Conservation (phyloP, 768 basidiomycete genomes). For the Mycena crocata region DNA sequence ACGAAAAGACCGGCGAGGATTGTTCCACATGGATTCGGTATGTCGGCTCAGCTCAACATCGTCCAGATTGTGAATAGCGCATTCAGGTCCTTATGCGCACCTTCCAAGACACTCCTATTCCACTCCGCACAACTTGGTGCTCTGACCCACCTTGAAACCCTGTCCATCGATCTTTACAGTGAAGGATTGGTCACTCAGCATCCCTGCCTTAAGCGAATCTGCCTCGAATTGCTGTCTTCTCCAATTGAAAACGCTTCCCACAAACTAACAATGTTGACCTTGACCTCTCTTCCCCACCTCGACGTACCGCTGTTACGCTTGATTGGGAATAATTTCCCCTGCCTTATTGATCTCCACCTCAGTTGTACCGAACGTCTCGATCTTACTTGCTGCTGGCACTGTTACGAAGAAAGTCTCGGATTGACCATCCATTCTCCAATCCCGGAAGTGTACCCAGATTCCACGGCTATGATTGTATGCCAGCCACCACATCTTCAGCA, state of each 20-base stretch:
- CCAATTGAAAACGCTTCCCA: constrained; percentile 41
- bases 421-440: constrained; percentile 72
- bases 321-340: constrained; percentile 60
- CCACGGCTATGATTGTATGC: constrained; percentile 64
- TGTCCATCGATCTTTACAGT: constrained; percentile 55
- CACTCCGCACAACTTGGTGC: constrained; percentile 40
- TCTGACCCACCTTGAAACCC: constrained; percentile 49
- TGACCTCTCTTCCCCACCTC: constrained; percentile 69
- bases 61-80: background rate
- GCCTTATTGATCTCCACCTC: constrained; percentile 61
- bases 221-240: constrained; percentile 41
- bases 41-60: constrained; percentile 39
- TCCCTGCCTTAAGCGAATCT: constrained; percentile 47
- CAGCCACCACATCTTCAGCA: background rate
- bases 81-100: constrained; percentile 46
- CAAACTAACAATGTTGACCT: constrained; percentile 58
- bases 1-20: constrained; percentile 32
- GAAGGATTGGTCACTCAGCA: constrained; percentile 61
- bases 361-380: constrained; percentile 71
- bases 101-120: constrained; percentile 44
- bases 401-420: constrained; percentile 71
- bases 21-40: constrained; percentile 63
- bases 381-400: constrained; percentile 69
- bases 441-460: constrained; percentile 59
- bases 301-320: constrained; percentile 58